Evolutionary conservation across 208 protist species (phyloP).

Genomic region (Leishmania braziliensis): DNA sequence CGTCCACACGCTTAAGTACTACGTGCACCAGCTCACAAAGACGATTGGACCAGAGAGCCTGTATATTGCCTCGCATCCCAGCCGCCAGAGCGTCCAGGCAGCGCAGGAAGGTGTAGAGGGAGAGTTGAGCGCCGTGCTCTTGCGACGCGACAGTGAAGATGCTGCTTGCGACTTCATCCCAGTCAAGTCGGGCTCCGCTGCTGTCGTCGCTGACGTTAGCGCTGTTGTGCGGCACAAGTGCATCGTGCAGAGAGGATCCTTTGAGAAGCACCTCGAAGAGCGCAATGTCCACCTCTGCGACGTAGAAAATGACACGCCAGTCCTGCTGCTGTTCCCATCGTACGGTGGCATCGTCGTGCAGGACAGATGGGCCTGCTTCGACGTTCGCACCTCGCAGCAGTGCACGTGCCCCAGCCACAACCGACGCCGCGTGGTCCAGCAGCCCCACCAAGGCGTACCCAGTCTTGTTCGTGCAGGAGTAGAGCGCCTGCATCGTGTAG

Average conservation of each 20-base stretch:
- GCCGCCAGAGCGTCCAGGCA: slow-evolving; percentile 20
- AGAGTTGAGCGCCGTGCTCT: background rate
- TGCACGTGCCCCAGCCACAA: slow-evolving; percentile 11
- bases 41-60: slow-evolving; percentile 7
- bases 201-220: background rate
- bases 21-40: slow-evolving; percentile 7
- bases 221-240: background rate
- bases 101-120: slow-evolving; percentile 21
- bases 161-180: slow-evolving; percentile 16
- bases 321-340: slow-evolving; percentile 5
- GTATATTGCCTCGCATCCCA: slow-evolving; percentile 7
- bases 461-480: slow-evolving; percentile 13
- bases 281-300: slow-evolving; percentile 10
- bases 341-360: background rate
- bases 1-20: slow-evolving; percentile 6
- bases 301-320: slow-evolving; percentile 24
- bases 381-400: background rate
- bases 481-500: slow-evolving; percentile 48
- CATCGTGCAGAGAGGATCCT: slow-evolving; percentile 1
- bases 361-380: background rate
- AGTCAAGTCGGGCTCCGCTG: background rate
- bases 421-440: slow-evolving; percentile 11
- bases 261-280: slow-evolving; percentile 17
- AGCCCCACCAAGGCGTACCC: slow-evolving; percentile 27
- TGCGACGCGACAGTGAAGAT: background rate